Evolutionary conservation across 495 filamentous ascomycete species (phyloP).

Genomic region (Lasiosphaeria miniovina): DNA sequence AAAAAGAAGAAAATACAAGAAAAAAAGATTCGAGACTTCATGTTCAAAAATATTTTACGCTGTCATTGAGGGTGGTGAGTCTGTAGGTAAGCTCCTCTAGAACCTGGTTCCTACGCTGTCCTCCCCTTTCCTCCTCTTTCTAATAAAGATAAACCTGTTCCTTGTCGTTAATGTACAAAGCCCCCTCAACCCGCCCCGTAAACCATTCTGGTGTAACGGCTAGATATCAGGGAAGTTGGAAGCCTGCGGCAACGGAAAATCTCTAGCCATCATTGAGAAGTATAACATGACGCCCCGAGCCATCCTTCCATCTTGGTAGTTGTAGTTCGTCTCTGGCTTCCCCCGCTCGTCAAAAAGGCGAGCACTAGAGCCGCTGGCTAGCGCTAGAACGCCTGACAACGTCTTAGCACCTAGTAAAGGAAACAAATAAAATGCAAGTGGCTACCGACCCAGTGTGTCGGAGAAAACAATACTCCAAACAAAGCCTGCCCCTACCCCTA

Average conservation of each 20-base stretch:
- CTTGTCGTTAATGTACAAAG: neutral
- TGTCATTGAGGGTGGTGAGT: too few species aligned
- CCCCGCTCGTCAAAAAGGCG: neutral
- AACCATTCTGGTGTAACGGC: neutral
- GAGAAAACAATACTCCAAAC: constrained; percentile 12
- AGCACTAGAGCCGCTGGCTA: neutral
- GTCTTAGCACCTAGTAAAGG: neutral
- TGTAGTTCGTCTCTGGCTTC: neutral
- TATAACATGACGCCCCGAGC: neutral
- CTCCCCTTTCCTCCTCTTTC: too few species aligned
- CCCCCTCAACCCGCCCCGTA: neutral
- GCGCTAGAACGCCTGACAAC: neutral
- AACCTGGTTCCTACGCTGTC: too few species aligned
- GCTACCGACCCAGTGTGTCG: neutral
- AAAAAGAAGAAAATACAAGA: too few species aligned
- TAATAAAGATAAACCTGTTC: too few species aligned
- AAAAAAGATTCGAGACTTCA: too few species aligned
- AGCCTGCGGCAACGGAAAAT: neutral
- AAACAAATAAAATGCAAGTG: neutral
- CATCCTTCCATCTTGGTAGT: neutral
- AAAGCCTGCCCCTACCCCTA: neutral
- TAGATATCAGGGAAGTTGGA: neutral
- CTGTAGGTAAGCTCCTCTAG: too few species aligned
- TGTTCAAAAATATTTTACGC: too few species aligned
- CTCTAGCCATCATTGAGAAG: neutral